Conservation (phyloP, 768 basidiomycete species). For the Austroboletus eburneus region DNA sequence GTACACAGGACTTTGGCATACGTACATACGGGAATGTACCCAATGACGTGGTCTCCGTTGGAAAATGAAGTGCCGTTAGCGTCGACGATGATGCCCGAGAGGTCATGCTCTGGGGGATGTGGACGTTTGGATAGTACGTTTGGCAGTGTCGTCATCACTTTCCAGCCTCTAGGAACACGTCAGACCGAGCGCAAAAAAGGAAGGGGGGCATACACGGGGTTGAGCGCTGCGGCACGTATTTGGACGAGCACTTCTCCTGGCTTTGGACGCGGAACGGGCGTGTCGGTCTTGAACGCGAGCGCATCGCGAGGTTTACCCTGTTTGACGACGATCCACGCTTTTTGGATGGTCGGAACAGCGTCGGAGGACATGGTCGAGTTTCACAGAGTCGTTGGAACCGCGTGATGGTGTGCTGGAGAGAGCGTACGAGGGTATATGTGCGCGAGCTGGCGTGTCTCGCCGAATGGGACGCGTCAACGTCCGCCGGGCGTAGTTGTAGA, state of each 20-base stretch:
- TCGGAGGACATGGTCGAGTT: constrained; percentile 8
- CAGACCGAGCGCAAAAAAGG: background rate
- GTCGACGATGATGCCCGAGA: constrained; percentile 59
- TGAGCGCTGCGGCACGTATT: constrained; percentile 55
- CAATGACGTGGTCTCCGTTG: constrained; percentile 63
- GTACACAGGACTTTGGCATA: background rate
- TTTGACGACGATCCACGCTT: constrained; percentile 29
- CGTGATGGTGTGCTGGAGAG: no score
- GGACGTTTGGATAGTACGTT: constrained; percentile 46
- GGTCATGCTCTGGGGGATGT: constrained; percentile 54
- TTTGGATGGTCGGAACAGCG: constrained; percentile 18
- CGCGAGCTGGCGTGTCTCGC: no score
- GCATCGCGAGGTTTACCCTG: constrained; percentile 30
- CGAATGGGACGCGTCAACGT: no score
- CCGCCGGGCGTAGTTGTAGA: no score
- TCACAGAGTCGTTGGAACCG: no score
- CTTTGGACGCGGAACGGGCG: constrained; percentile 32
- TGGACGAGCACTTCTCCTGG: constrained; percentile 47
- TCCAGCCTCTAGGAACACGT: constrained; percentile 46
- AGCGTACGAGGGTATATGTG: no score
- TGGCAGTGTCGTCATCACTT: constrained; percentile 48
- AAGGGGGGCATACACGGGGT: constrained; percentile 52
- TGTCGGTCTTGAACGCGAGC: constrained; percentile 26
- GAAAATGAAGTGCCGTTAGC: constrained; percentile 49
- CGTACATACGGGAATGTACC: constrained; percentile 42